A percentile compares a stretch with the other conserved stretches of the same genome.
These are phyloP conservation scores for Styphnolobium japonicum DNA, from an alignment of 306 rosid genomes.

Conservation along the genomic window DNA sequence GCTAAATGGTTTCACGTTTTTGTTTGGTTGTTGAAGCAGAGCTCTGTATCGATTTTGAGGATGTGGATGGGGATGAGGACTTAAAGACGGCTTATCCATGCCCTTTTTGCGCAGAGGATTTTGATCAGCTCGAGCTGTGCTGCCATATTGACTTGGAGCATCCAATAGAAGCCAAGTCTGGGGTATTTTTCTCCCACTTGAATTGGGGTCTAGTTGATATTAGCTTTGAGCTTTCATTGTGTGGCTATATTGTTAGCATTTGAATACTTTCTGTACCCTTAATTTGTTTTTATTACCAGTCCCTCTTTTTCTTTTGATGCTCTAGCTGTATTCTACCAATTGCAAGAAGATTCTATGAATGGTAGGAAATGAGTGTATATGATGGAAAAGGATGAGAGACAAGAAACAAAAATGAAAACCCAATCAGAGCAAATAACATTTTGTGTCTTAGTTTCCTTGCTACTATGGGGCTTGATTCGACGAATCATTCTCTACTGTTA, in stretches of 20 bases:
- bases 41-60: conserved; percentile 60
- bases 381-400: background rate
- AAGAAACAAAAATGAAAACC: background rate
- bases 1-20: background rate
- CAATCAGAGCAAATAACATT: too few species aligned
- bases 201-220: background rate
- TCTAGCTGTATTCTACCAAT: background rate
- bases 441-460: background rate
- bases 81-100: conserved; percentile 51
- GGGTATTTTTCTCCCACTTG: conserved; percentile 41
- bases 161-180: conserved; percentile 45
- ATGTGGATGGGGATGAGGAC: conserved; percentile 55
- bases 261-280: background rate
- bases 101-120: conserved; percentile 64
- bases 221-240: background rate
- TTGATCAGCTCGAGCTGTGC: conserved; percentile 61
- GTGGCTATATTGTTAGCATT: background rate
- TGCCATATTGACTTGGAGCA: conserved; percentile 71
- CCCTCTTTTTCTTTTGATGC: background rate
- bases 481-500: background rate
- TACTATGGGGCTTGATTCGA: background rate
- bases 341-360: background rate
- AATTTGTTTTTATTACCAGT: background rate
- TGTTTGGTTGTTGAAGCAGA: conserved; percentile 38
- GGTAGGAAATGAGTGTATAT: background rate